Evolutionary conservation across 2,329 filamentous ascomycete genomes (phyloP), one percentile per base, ranked within the genome.

Genomic region (Venturia oleaginea): DNA sequence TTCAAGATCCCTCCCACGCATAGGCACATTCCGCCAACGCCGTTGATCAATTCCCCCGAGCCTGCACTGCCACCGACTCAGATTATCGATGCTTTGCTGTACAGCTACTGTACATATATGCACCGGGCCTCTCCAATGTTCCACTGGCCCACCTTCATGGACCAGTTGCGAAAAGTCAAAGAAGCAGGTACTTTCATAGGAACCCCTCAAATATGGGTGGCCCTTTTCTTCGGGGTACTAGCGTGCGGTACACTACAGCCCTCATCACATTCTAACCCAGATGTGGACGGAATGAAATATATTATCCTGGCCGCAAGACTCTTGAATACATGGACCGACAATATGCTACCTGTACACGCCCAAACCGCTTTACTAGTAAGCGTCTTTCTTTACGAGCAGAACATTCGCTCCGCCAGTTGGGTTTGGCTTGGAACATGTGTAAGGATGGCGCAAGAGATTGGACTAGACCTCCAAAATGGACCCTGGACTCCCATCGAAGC

Each of bases 111-210:
- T 69, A 80, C 83, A 46, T 88, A 88, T 7, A 81, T 91, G 30
- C 93, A 97, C 73, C 83, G 86, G 38, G 87, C 90, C 74, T 88
- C 92, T 69, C 94, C 94, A 0, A 86, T 96, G 54, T 71, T 97
- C 11, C 91, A 97, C 74, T 95, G 92, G 89, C 90, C 91, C 1
- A 89, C 84, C 0, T 95, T 97, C 70, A 81, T 88, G 70, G 81
- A 84, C 59, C 84, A 89, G 62, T 89, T 93, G 66, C 90, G 96
- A 65, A 82, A 85, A 10, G 80, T 96, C 7, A 96, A 96, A 75
- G 83, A 84, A 64, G 77, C 79, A 51, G 84, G 85, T 4, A 83
- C 83, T 54, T 79, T 89, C 22, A 79, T 83, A 37, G 83, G 83
- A 3, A 80, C 85, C 7, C 80, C 88, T 0, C 81, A 85, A 19